Evolutionary conservation across 2,329 filamentous ascomycete genomes (phyloP), one percentile per base, ranked within the genome.

Genomic region (Pseudopithomyces maydicus): DNA sequence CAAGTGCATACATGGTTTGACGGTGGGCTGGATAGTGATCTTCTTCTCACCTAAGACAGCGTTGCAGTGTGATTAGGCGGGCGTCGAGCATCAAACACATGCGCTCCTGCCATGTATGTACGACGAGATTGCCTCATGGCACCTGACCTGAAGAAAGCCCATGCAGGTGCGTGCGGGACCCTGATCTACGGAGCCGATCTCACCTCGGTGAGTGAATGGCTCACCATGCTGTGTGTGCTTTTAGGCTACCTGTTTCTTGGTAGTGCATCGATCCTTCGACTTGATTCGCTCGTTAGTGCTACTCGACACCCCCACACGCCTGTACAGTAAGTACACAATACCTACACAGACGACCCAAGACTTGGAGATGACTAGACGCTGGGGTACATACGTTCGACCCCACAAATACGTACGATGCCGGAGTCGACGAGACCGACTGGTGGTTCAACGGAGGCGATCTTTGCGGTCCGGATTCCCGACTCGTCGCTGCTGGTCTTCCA

Each of bases 321-420:
- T n/a, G n/a, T n/a, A n/a, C n/a, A n/a, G 61, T 64, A 63, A 56
- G 63, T 56, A 53, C 44, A 49, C 47, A 56, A 47, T 52, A 55
- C 57, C 60, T 61, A 55, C 52, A 35, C n/a, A 44, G 47, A 19
- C 47, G 49, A 61, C 45, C 50, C 42, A 58, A 54, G 61, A 58
- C 33, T 32, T 50, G 8, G 41, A 57, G 57, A 61, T 59, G 57
- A 41, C 36, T 39, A 36, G 23, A 20, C 55, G 38, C 39, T 46
- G 48, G 56, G 22, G 26, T 5, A 8, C 22, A 26, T 19, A 38
- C 32, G 52, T 29, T 29, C 8, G 26, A 29, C 8, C 26, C 4
- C 26, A 29, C 32, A 54, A 8, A 35, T 26, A 33, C 36, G 15
- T 42, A 20, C 48, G 36, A 23, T 36, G 2, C 36, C 48, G 11